Percentiles rank a stretch among this genome's conserved stretches.
phyloP scores from a whole-genome alignment of 306 rosid genomes.

The Delonix regia region DNA sequence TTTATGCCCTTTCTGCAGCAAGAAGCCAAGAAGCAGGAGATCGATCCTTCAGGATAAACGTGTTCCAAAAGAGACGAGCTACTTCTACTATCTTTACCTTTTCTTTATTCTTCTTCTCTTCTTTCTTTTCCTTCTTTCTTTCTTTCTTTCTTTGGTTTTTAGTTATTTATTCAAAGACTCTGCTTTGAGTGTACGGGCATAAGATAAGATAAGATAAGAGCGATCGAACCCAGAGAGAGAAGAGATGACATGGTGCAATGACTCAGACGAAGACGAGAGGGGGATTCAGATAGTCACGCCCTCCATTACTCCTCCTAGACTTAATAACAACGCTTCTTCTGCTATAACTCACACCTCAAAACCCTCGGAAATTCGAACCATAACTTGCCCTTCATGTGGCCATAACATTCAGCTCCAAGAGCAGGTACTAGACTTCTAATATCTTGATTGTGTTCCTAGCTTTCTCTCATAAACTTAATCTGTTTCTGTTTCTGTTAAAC shows the following conservation, averaged over 20 bases:
- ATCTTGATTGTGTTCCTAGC: too few species aligned
- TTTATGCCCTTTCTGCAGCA: neutral
- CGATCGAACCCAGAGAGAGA: neutral
- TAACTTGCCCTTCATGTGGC: conserved; percentile 78
- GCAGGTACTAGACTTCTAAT: conserved; percentile 43
- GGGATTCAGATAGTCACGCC: conserved; percentile 34
- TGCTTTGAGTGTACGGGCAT: neutral
- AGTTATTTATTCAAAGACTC: neutral
- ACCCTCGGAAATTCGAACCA: conserved; percentile 42
- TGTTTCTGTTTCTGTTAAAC: too few species aligned
- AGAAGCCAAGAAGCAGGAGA: neutral
- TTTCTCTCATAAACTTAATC: too few species aligned
- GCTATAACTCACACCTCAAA: neutral
- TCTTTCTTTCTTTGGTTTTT: neutral
- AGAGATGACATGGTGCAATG: conserved; percentile 78
- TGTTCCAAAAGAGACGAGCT: conserved; percentile 46
- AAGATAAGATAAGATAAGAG: neutral
- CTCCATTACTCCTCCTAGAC: neutral
- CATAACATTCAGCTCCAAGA: conserved; percentile 61
- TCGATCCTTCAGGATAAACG: conserved; percentile 37
- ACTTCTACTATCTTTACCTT: neutral
- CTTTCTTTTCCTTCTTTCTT: neutral
- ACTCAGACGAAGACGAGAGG: conserved; percentile 54
- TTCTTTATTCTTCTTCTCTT: neutral
- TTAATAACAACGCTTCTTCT: neutral